phyloP scores from a whole-genome alignment of 2,329 filamentous ascomycete species.

The Botryotinia convoluta region DNA sequence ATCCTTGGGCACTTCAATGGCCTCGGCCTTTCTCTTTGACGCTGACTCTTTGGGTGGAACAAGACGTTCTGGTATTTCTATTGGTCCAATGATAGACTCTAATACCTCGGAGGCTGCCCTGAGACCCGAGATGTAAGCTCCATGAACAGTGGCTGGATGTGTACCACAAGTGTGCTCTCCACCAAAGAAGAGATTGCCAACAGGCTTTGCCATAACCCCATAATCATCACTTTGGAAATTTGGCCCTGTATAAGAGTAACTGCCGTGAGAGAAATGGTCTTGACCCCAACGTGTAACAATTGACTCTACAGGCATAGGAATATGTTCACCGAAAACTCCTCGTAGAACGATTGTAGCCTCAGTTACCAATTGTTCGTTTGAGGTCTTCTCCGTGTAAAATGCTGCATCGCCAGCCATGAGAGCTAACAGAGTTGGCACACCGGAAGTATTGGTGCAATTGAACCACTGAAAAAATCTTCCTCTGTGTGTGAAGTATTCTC shows the following conservation, averaged over 20 bases:
- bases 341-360: conserved; percentile 80
- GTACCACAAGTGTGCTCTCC: conserved; percentile 95
- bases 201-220: conserved; percentile 78
- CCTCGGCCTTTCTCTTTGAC: conserved; percentile 54
- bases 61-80: conserved; percentile 72
- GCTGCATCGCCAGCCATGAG: conserved; percentile 96
- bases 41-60: conserved; percentile 60
- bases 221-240: conserved; percentile 84
- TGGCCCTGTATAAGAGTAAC: conserved; percentile 90
- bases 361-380: conserved; percentile 70
- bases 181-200: conserved; percentile 91
- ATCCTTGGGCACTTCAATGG: conserved; percentile 43
- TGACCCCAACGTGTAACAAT: conserved; percentile 91
- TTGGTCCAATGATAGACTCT: conserved; percentile 75
- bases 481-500: conserved; percentile 73
- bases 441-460: conserved; percentile 88
- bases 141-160: conserved; percentile 94
- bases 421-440: conserved; percentile 81
- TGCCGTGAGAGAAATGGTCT: conserved; percentile 88
- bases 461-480: conserved; percentile 99
- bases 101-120: conserved; percentile 85
- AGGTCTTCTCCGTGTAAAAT: conserved; percentile 76
- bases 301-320: conserved; percentile 78
- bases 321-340: conserved; percentile 67
- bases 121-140: conserved; percentile 90